These are phyloP conservation scores for Leptosphaerulina australis DNA, from an alignment of 2,329 filamentous ascomycete genomes.

Conservation along the genomic window DNA sequence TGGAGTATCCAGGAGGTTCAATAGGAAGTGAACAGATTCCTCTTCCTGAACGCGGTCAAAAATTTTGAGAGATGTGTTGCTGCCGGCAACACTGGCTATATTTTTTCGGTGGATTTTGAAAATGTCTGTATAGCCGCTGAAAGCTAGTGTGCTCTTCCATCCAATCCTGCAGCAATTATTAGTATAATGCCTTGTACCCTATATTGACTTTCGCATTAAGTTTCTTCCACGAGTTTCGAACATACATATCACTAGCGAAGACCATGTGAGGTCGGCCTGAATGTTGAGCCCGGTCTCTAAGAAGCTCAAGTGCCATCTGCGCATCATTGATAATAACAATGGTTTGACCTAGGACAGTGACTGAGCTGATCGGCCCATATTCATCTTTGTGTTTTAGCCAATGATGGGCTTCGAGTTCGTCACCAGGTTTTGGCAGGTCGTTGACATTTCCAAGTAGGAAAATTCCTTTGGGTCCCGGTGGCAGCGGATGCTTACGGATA, in stretches of 20 bases:
- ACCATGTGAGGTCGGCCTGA: conserved; percentile 32
- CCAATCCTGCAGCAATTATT: conserved; percentile 26
- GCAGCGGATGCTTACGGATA: conserved; percentile 42
- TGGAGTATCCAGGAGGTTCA: conserved; percentile 32
- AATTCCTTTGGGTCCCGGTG: conserved; percentile 58
- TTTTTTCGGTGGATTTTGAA: conserved; percentile 37
- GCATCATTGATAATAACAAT: conserved; percentile 41
- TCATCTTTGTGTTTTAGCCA: conserved; percentile 54
- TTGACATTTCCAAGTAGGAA: conserved; percentile 59
- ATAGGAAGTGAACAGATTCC: conserved; percentile 36
- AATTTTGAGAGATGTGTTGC: conserved; percentile 25
- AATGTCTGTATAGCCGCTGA: conserved; percentile 28
- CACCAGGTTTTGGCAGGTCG: conserved; percentile 53
- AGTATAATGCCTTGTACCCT: background rate
- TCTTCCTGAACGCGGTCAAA: conserved; percentile 40
- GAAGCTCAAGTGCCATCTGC: conserved; percentile 32
- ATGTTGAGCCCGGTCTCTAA: conserved; percentile 29
- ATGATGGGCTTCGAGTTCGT: conserved; percentile 50
- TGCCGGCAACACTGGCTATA: conserved; percentile 35
- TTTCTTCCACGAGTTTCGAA: too few relatives aligned
- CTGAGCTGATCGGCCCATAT: conserved; percentile 41
- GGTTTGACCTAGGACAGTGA: conserved; percentile 38
- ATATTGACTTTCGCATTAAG: background rate
- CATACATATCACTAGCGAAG: conserved; percentile 36
- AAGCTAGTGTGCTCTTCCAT: conserved; percentile 32